Percentiles rank a stretch among this genome's conserved stretches.
These are phyloP conservation scores for Chimonanthus salicifolius DNA, from an alignment of 164 flowering plant species.

Conservation along the genomic window DNA sequence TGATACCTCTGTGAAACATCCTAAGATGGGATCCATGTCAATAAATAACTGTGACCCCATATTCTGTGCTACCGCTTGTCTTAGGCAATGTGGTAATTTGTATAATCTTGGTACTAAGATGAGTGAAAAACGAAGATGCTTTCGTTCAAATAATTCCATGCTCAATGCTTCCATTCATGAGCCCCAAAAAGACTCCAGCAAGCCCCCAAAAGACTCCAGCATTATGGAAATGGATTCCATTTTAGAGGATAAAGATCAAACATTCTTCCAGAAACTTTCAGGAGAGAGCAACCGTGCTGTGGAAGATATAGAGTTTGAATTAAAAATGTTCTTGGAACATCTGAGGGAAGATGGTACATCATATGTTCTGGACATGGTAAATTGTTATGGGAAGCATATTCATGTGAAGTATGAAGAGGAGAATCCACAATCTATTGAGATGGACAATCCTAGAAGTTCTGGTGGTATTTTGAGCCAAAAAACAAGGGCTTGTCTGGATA, in stretches of 20 bases:
- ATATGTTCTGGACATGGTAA: constrained; percentile 20
- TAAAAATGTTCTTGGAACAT: constrained; percentile 23
- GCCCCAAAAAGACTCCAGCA: neutral
- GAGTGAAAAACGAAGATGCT: neutral
- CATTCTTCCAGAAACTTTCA: neutral
- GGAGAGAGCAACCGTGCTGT: neutral
- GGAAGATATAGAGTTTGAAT: constrained; percentile 15
- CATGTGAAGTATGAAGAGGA: constrained; percentile 21
- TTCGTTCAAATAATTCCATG: neutral
- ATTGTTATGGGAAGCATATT: constrained; percentile 4
- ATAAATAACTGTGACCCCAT: neutral
- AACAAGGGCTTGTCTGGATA: neutral
- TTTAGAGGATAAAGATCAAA: neutral
- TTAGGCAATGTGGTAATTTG: neutral
- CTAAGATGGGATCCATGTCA: too few relatives aligned
- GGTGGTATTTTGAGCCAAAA: neutral
- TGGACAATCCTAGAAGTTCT: neutral
- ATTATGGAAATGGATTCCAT: neutral
- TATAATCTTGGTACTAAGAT: neutral
- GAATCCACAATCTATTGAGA: neutral
- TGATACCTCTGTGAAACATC: too few relatives aligned
- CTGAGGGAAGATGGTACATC: constrained; percentile 27
- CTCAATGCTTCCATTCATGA: neutral
- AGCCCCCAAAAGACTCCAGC: neutral
- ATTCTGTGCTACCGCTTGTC: neutral